Base-by-base conservation (phyloP, 805 yeast genomes). In the Saccharomyces jurei region DNA sequence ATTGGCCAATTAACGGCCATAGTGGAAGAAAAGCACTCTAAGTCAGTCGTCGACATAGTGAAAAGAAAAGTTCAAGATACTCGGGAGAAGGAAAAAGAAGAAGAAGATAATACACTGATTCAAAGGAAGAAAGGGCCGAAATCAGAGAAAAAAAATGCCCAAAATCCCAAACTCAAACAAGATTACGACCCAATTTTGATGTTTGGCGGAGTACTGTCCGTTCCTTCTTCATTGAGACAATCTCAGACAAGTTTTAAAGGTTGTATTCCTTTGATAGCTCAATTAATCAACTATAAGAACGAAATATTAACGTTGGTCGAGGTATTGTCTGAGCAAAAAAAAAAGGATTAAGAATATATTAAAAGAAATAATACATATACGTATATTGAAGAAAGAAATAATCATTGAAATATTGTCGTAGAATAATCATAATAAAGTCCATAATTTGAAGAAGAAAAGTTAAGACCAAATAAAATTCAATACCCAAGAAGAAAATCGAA, bases 131-230 rank as follows among this genome's bases (percentile, higher is more conserved):
- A 51, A 41, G n/a, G 25, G 2, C 25, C 48, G 25, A 22, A 29
- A 29, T 4, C 14, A 5, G 46, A 52, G 6, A 22, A 52, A 49
- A 22, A 51, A 53, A 49, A 46, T 54, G 48, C 9, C 31, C 29
- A 51, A 29, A 52, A 54, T 32, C 46, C 26, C n/a, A 51, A 49
- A 41, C 52, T 26, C 1, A 21, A 30, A 17, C 26, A 41, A 26
- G 41, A 50, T 10, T 51, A 50, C n/a, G 67, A 68, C 46, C 70
- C 72, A 8, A 58, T 68, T 6, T 50, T 49, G 6, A 68, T 68
- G 72, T 68, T 68, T 57, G 71, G 70, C 1, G 69, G 64, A 11
- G 64, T 59, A 2, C 56, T 68, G 14, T 55, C 64, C 4, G 54
- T 62, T 3, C 72, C 72, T 13, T 44, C 53, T 1, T 59, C 66